A percentile compares a stretch with the other conserved stretches of the same genome.
phyloP scores from a whole-genome alignment of 345 rosid genomes.

The Microcos paniculata region DNA sequence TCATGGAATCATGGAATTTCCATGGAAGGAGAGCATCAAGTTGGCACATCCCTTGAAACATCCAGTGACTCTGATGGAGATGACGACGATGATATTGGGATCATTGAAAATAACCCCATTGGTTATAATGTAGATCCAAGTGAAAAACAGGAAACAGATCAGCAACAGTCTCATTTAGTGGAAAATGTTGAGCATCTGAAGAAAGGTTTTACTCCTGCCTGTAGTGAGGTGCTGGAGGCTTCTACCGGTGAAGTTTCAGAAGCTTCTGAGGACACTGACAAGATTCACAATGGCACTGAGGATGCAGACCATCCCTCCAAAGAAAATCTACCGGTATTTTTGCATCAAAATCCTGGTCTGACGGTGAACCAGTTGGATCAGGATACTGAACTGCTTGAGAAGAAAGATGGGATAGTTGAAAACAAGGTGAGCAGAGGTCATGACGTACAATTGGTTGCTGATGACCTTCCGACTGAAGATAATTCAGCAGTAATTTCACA shows the following conservation, averaged over 20 bases:
- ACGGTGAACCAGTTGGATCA: conserved; percentile 34
- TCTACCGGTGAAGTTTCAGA: conserved; percentile 22
- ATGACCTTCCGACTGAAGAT: neutral
- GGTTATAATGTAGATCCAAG: conserved; percentile 15
- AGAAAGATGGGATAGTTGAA: conserved; percentile 1
- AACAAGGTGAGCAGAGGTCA: conserved; percentile 10
- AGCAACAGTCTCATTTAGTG: conserved; percentile 24
- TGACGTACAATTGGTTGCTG: neutral
- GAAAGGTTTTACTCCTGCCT: conserved; percentile 18
- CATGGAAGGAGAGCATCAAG: conserved; percentile 37
- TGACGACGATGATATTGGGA: conserved; percentile 56
- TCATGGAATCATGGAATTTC: conserved; percentile 61
- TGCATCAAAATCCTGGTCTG: conserved; percentile 24
- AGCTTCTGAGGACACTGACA: conserved; percentile 25
- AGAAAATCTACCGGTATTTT: conserved; percentile 18
- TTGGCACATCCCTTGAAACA: conserved; percentile 39
- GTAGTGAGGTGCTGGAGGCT: conserved; percentile 32
- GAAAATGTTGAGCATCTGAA: conserved; percentile 24
- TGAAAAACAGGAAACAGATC: conserved; percentile 25
- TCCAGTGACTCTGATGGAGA: conserved; percentile 48
- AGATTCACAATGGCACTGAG: conserved; percentile 16
- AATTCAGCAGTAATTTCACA: neutral
- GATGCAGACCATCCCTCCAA: conserved; percentile 13
- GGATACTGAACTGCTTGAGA: conserved; percentile 18
- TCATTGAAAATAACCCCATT: conserved; percentile 38